Evolutionary conservation across 1,284 basidiomycete species (phyloP).

Genomic region (Cutaneotrichosporon spelunceum): DNA sequence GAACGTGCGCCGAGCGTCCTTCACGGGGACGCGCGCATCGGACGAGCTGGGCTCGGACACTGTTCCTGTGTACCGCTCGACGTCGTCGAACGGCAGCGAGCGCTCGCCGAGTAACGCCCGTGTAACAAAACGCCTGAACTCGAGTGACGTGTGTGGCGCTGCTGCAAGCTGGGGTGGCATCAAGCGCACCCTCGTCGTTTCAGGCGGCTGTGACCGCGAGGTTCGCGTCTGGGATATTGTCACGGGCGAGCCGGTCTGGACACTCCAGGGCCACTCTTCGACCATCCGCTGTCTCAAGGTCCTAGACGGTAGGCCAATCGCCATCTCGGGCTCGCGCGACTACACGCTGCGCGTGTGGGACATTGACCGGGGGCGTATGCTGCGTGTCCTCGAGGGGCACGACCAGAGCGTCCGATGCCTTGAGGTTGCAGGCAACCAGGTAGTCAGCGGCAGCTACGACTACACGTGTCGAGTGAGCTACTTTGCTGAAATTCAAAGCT

Average conservation of each 20-base stretch:
- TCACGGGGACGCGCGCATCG: not conserved
- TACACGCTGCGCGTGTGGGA: constrained; percentile 89
- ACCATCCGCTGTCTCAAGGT: constrained; percentile 91
- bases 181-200: constrained; percentile 69
- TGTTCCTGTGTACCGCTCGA: constrained; percentile 1
- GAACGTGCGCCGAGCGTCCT: constrained; percentile 12
- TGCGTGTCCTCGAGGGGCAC: constrained; percentile 76
- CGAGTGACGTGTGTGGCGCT: constrained; percentile 63
- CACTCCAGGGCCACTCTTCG: constrained; percentile 78
- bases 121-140: constrained; percentile 15
- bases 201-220: constrained; percentile 85
- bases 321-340: constrained; percentile 85
- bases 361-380: constrained; percentile 68
- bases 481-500: not conserved
- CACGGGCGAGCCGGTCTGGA: constrained; percentile 74
- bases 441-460: constrained; percentile 89
- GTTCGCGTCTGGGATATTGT: constrained; percentile 87
- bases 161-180: constrained; percentile 65
- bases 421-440: constrained; percentile 75
- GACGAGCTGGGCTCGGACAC: not conserved
- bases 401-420: constrained; percentile 78
- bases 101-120: not conserved
- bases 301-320: constrained; percentile 79
- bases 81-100: constrained; percentile 7
- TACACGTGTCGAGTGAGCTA: constrained; percentile 68